Evolutionary conservation across 2,329 filamentous ascomycete species (phyloP).

Genomic region (Rachicladosporium sp.): DNA sequence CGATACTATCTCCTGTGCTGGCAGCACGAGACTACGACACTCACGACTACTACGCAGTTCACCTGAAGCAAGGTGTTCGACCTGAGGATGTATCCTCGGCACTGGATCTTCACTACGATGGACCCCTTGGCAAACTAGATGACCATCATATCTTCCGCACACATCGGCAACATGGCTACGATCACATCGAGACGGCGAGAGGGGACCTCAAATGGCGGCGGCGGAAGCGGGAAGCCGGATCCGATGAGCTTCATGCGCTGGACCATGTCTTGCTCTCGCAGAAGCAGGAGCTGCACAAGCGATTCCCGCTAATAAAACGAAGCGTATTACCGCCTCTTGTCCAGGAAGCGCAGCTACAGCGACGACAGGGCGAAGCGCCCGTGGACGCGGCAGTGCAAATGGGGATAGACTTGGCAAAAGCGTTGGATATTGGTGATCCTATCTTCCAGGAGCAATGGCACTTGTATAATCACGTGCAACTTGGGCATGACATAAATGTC

Average conservation of each 20-base stretch:
- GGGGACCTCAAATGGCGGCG: conserved; percentile 44
- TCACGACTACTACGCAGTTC: conserved; percentile 87
- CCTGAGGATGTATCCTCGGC: conserved; percentile 58
- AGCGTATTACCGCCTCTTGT: conserved; percentile 21
- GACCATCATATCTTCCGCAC: conserved; percentile 77
- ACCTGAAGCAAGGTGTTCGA: conserved; percentile 55
- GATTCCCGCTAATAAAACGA: conserved; percentile 46
- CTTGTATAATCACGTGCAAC: conserved; percentile 67
- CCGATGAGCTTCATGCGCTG: conserved; percentile 43
- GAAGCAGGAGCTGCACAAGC: conserved; percentile 57
- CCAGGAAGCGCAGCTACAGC: conserved; percentile 5
- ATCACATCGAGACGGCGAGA: conserved; percentile 35
- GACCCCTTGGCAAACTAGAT: conserved; percentile 62
- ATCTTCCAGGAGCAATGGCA: conserved; percentile 96
- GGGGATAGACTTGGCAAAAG: conserved; percentile 48
- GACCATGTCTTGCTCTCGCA: conserved; percentile 66
- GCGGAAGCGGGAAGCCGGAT: conserved; percentile 46
- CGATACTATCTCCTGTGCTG: background rate
- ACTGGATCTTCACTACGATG: conserved; percentile 69
- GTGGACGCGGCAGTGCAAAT: conserved; percentile 39
- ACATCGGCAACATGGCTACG: conserved; percentile 41
- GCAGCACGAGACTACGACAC: conserved; percentile 44
- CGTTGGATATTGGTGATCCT: conserved; percentile 70
- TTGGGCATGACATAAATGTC: conserved; percentile 92
- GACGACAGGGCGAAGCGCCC: conserved; percentile 4